Base-by-base conservation (phyloP, 2,329 filamentous ascomycete genomes). In the Achaetomium macrosporum region DNA sequence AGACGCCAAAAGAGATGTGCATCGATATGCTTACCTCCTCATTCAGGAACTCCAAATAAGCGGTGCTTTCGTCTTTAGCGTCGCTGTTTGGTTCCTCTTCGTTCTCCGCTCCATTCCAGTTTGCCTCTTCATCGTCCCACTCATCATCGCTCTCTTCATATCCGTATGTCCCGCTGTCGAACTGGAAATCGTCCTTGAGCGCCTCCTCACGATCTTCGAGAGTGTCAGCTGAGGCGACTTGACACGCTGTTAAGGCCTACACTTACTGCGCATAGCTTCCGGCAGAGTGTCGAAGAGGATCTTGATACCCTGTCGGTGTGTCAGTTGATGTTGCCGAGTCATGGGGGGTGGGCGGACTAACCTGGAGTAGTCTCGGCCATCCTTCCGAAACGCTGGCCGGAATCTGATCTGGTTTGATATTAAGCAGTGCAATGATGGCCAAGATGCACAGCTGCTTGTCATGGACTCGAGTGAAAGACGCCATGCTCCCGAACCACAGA, bases 381-480 rank as follows among this genome's bases (percentile, higher is more conserved):
- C 93, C 93, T 60, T 90, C 88, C 60, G 95, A 90, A 29, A 99
- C 88, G 65, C 91, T 97, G n/a, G 81, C 76, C 0, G 93, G 93
- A 8, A 99, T 87, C 64, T 95, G 87, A 49, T 88, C 84, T 11
- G 85, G 84, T 57, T 81, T 83, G 54, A 99, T 73, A 42, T 84
- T 88, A 47, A 99, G 81, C 11, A 99, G 81, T 6, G 90, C 81
- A 54, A 88, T 86, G 62, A 99, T 97, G 43, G 91, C 92, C 16
- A 91, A 88, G 63, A 99, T 96, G 57, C 90, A 96, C 25, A 99
- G 78, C 77, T 96, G 99, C 81, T 99, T 99, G 76, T 99, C 93
- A 68, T 99, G 93, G 2, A 99, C 93, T 40, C 93, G 82, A 48
- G 83, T 88, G 73, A 99, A 97, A 64, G 83, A 85, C 57, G 95